Conservation (phyloP, 2,329 filamentous ascomycete genomes). For the Trichophyton equinum region DNA sequence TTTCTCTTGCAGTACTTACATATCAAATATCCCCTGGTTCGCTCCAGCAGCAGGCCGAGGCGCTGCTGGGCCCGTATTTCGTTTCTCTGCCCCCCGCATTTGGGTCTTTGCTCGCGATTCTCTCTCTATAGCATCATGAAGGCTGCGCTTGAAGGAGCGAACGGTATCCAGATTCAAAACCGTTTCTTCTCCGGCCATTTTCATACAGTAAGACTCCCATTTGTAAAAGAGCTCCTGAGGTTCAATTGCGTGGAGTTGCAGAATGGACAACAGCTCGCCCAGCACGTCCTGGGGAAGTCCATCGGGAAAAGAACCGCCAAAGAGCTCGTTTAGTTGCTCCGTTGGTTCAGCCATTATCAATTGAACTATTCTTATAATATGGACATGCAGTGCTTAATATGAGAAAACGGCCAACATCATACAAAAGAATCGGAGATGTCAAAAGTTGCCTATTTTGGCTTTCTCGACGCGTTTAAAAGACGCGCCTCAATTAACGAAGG, state of each 20-base stretch:
- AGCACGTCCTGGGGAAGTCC: conserved; percentile 65
- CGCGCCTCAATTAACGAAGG: not conserved
- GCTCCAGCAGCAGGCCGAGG: conserved; percentile 45
- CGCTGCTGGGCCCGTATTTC: conserved; percentile 42
- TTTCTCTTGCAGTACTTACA: conserved; percentile 37
- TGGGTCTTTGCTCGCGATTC: conserved; percentile 56
- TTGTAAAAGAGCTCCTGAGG: conserved; percentile 90
- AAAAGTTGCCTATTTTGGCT: not conserved
- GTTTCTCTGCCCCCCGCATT: conserved; percentile 52
- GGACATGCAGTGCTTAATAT: not conserved
- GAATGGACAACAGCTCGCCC: conserved; percentile 70
- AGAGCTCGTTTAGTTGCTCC: conserved; percentile 46
- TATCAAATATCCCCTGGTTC: conserved; percentile 62
- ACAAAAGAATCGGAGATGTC: not conserved
- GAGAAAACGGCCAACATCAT: not conserved
- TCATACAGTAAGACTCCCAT: conserved; percentile 97
- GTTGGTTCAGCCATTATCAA: conserved; percentile 8
- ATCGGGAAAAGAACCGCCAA: conserved; percentile 40
- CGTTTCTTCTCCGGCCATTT: conserved; percentile 73
- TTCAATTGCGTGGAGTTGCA: conserved; percentile 67
- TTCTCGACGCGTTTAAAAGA: not conserved
- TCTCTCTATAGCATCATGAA: conserved; percentile 73
- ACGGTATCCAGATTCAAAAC: conserved; percentile 58
- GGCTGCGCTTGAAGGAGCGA: conserved; percentile 68
- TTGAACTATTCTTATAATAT: not conserved